Evolutionary conservation across 306 rosid species (phyloP).

Genomic region (Bauhinia variegata): DNA sequence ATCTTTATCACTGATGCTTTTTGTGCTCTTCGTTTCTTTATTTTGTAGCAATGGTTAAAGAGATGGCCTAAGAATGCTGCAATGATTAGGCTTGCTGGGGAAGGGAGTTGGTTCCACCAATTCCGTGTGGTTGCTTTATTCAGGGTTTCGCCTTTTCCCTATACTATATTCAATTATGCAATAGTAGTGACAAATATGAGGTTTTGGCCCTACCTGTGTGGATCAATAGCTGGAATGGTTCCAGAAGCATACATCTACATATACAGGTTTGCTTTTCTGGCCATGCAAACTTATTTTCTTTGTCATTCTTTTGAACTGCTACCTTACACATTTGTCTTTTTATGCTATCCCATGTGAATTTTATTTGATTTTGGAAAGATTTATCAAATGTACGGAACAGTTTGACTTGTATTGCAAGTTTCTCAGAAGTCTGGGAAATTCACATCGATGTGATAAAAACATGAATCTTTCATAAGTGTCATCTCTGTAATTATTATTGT

Average conservation of each 20-base stretch:
- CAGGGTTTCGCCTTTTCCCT: conserved; percentile 94
- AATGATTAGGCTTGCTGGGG: conserved; percentile 90
- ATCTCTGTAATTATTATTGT: too few species aligned
- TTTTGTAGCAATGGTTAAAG: conserved; percentile 85
- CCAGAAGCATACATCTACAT: conserved; percentile 98
- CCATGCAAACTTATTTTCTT: conserved; percentile 22
- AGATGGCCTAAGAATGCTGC: conserved; percentile 92
- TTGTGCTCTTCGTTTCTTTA: conserved; percentile 24
- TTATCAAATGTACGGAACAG: not conserved
- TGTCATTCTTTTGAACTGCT: not conserved
- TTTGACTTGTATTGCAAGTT: not conserved
- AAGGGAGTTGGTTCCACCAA: conserved; percentile 91
- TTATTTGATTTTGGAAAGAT: too few species aligned
- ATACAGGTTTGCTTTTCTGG: conserved; percentile 64
- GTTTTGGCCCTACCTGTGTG: conserved; percentile 94
- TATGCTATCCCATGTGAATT: too few species aligned
- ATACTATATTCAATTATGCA: conserved; percentile 96
- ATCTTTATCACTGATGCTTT: not conserved
- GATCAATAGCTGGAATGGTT: conserved; percentile 94
- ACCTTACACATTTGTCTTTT: too few species aligned
- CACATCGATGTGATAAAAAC: too few species aligned
- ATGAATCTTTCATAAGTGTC: too few species aligned
- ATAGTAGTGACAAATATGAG: conserved; percentile 87
- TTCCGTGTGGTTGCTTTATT: conserved; percentile 89
- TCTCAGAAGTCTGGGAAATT: not conserved